Evolutionary conservation across 2,329 filamentous ascomycete species (phyloP).

Genomic region (Rhexocercosporidium sp.): DNA sequence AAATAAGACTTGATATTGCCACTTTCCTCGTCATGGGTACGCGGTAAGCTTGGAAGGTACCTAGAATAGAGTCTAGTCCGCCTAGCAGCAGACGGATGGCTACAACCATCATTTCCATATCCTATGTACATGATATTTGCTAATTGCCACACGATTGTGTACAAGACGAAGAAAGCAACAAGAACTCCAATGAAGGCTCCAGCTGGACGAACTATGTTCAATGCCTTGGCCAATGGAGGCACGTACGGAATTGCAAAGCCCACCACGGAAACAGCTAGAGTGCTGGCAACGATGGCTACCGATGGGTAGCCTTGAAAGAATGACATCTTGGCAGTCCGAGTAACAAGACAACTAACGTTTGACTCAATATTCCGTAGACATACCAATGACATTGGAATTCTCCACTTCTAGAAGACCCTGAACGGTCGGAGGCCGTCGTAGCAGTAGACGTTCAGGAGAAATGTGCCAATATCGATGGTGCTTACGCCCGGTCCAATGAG

Average conservation of each 20-base stretch:
- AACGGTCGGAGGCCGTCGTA: constrained; percentile 9
- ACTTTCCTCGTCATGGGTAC: background rate
- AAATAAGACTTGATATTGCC: background rate
- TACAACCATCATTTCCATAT: constrained; percentile 21
- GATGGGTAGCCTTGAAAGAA: constrained; percentile 10
- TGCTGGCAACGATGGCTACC: background rate
- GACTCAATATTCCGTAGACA: constrained; percentile 17
- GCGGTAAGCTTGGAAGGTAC: background rate
- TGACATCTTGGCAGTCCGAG: constrained; percentile 18
- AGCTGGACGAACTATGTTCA: background rate
- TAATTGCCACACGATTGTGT: constrained; percentile 7
- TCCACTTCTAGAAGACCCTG: background rate
- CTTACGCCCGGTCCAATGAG: constrained; percentile 14
- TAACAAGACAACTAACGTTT: constrained; percentile 15
- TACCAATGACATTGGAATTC: constrained; percentile 19
- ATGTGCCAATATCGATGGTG: constrained; percentile 17
- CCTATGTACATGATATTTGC: constrained; percentile 18
- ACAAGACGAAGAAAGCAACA: background rate
- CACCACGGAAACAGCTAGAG: background rate
- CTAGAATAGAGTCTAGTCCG: background rate
- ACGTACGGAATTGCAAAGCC: constrained; percentile 14
- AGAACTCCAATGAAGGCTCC: constrained; percentile 14
- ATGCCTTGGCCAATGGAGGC: constrained; percentile 1
- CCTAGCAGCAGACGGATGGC: background rate
- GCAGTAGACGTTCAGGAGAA: constrained; percentile 18